Evolutionary conservation across 1,284 basidiomycete species (phyloP), one percentile per base, ranked within the genome.

Genomic region (Ceratobasidium sp.): DNA sequence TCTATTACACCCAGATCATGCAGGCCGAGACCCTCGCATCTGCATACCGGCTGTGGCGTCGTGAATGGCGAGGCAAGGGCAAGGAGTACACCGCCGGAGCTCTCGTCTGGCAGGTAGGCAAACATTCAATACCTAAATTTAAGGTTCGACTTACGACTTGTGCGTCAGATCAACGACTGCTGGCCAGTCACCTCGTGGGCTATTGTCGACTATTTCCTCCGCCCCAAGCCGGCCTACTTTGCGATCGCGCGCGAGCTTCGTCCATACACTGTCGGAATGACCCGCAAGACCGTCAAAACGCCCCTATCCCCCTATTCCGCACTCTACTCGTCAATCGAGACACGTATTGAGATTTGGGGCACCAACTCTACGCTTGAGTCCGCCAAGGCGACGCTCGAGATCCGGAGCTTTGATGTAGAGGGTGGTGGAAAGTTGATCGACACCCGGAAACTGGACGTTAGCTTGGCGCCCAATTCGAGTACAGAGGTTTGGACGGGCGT

Each of bases 1-100:
- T 91, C 7, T 95, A 92, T 83, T 92, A 92, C 80, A 94, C 94
- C 3, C 93, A 94, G 83, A 84, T 92, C 56, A 94, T 95, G 91
- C 93, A 95, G 82, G 91, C 93, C 2, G 93, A 95, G 81, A 90
- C 90, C 1, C 85, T 94, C 15, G 88, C 89, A 1, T 89, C 91
- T 20, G 93, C 93, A 0, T 94, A 92, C 81, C 88, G 92, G 49
- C 85, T 93, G 1, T 94, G 93, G 93, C 85, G 92, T 69, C 86
- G 93, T 6, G 91, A 93, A 80, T 94, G 92, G 91, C 85, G 86
- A 53, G 93, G 93, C 8, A 86, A 83, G 78, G 92, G 92, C 7
- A 87, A 85, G 80, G 91, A 94, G 81, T 89, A 91, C 80, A 92
- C 90, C 3, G 87, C 90, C 2, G 93, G 93, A 53, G 93, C 93